These are phyloP conservation scores for Iris macrosiphon DNA, from an alignment of 106 monocot species.

Conservation along the genomic window DNA sequence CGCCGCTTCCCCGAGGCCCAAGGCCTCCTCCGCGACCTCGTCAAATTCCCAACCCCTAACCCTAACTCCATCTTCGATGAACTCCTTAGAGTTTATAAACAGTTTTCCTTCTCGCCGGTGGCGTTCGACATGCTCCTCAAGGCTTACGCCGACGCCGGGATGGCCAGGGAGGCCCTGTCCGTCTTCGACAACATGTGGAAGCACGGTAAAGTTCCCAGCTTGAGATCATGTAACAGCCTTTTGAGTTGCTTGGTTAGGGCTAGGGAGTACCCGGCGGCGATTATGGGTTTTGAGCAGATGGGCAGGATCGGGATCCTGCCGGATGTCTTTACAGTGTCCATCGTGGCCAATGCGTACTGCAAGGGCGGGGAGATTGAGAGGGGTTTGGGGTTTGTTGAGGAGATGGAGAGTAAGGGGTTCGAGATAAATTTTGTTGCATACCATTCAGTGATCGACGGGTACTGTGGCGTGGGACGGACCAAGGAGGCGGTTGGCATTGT, in stretches of 20 bases:
- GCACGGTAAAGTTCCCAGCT: constrained; percentile 53
- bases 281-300: constrained; percentile 61
- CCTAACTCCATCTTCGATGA: constrained; percentile 33
- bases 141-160: constrained; percentile 36
- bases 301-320: constrained; percentile 40
- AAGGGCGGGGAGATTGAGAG: constrained; percentile 33
- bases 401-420: constrained; percentile 65
- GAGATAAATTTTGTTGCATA: constrained; percentile 64
- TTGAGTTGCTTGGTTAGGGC: constrained; percentile 51
- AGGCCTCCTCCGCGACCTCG: constrained; percentile 29
- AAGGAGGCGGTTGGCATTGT: constrained; percentile 51
- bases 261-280: constrained; percentile 24
- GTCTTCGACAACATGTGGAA: constrained; percentile 86
- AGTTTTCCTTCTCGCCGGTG: constrained; percentile 64
- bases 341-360: constrained; percentile 74
- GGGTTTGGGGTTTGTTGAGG: constrained; percentile 39
- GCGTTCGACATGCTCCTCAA: constrained; percentile 82
- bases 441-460: constrained; percentile 64
- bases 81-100: constrained; percentile 49
- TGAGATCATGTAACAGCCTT: constrained; percentile 68
- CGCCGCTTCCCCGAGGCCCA: constrained; percentile 55
- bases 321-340: constrained; percentile 69
- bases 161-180: constrained; percentile 50
- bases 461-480: constrained; percentile 54
- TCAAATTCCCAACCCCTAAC: background rate